Conservation (phyloP, 2,329 filamentous ascomycete species). For the Penicillium paneum region DNA sequence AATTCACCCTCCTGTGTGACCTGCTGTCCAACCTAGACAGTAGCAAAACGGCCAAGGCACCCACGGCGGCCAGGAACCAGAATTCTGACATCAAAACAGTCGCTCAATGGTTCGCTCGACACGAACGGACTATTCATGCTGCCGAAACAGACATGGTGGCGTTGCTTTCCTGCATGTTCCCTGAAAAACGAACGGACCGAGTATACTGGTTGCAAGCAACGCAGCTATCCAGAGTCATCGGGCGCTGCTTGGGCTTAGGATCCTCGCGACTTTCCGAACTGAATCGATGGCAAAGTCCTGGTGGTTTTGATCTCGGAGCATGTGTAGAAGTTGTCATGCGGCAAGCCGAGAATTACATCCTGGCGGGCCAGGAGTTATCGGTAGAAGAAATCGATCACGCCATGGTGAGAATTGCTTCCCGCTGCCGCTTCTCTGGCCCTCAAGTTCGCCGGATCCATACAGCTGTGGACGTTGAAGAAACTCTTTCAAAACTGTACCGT, state of each 20-base stretch:
- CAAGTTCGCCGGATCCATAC: conserved; percentile 49
- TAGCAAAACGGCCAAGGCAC: conserved; percentile 38
- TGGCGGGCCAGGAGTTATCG: conserved; percentile 49
- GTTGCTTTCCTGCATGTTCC: conserved; percentile 71
- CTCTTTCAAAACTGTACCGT: conserved; percentile 57
- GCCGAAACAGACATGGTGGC: conserved; percentile 58
- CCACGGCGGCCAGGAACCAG: conserved; percentile 27
- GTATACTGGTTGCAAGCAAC: conserved; percentile 67
- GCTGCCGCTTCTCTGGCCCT: conserved; percentile 67
- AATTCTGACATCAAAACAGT: conserved; percentile 48
- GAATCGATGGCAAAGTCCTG: conserved; percentile 58
- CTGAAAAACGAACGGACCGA: conserved; percentile 71
- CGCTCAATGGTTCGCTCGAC: conserved; percentile 64
- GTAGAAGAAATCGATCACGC: conserved; percentile 70
- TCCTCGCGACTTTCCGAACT: conserved; percentile 60
- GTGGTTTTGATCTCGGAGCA: conserved; percentile 65
- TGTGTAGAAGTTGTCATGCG: conserved; percentile 66
- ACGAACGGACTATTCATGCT: conserved; percentile 58
- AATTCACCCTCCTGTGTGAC: conserved; percentile 69
- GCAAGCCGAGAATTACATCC: conserved; percentile 52
- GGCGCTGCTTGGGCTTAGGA: conserved; percentile 63
- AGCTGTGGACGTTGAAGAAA: conserved; percentile 42
- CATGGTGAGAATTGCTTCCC: conserved; percentile 65
- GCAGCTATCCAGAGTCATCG: conserved; percentile 64
- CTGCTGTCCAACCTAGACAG: conserved; percentile 66